These are phyloP conservation scores for Claviceps citrina DNA, from an alignment of 2,329 filamentous ascomycete species.

Conservation along the genomic window DNA sequence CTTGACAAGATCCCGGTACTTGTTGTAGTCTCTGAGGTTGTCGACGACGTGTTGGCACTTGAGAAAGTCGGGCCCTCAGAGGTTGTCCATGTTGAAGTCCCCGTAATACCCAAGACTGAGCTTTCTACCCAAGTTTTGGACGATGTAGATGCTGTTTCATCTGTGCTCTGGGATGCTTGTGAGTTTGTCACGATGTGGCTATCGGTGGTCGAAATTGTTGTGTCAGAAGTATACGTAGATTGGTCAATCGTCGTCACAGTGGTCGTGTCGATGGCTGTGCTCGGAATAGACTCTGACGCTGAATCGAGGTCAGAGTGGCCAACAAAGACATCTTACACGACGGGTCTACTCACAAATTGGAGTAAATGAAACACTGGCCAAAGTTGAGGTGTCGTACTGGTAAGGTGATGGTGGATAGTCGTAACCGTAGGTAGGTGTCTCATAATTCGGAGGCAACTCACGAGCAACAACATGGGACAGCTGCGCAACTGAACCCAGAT, in stretches of 20 bases:
- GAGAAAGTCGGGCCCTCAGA: not conserved
- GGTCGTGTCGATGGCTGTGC: not conserved
- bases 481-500: not conserved
- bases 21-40: not conserved
- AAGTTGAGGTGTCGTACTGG: conserved; percentile 8
- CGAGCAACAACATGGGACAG: conserved; percentile 3
- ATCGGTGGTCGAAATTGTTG: not conserved
- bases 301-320: not conserved
- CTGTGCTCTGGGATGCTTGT: not conserved
- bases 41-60: not conserved
- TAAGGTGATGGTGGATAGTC: conserved; percentile 11
- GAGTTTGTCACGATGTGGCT: not conserved
- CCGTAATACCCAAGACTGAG: conserved; percentile 6
- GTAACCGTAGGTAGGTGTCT: conserved; percentile 9
- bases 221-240: not conserved
- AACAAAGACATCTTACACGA: not conserved
- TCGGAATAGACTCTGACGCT: not conserved
- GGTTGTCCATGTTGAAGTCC: not conserved
- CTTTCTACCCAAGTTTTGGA: not conserved
- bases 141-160: not conserved
- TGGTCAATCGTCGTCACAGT: not conserved
- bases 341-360: conserved; percentile 6
- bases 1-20: not conserved
- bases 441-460: conserved; percentile 6
- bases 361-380: not conserved